Base-by-base conservation (phyloP, 169 alveolate species). In the Plasmodium chabaudi region DNA sequence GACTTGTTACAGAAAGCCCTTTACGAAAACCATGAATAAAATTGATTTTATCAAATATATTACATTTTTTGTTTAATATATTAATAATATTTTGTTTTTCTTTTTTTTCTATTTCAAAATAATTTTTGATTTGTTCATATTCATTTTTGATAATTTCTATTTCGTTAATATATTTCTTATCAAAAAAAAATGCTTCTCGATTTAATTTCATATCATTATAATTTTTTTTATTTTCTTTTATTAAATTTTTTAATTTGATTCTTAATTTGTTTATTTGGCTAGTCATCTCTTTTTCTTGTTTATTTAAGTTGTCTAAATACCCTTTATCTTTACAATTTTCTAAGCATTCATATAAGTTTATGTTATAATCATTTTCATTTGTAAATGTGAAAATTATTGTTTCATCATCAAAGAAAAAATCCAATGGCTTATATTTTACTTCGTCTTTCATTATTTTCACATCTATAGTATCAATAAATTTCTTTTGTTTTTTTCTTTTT, bases 341-440 rank as follows among this genome's bases (percentile, higher is more conserved):
- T 1, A 77, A 57, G 17, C 88, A 77, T 6, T 27, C n/a, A 7
- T 19, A 15, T 34, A 77, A 57, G 46, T 57, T 23, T 4, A 73
- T 25, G 6, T 46, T n/a, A 44, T 51, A 77, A 17, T 34, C 25
- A 39, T 77, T 77, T 47, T 77, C 88, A 15, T 77, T 77, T 1
- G 53, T 63, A 56, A 63, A 77, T n/a, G 88, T 63, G 39, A 77
- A 77, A n/a, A 77, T 77, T n/a, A 68, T 77, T 34, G 77, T 63
- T 27, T 77, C 88, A 19, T 51, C 51, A 17, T 77, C 88, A 27
- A 77, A 77, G 72, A 77, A 77, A 25, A 46, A 77, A 42, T 77
- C 10, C 3, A 15, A 1, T 46, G 12, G 17, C 10, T 67, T 67
- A 15, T n/a, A 39, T n/a, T n/a, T 15, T 9, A 7, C 39, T 10